Conservation (phyloP, 441 rosid species). For the Syzygium syzygioides region DNA sequence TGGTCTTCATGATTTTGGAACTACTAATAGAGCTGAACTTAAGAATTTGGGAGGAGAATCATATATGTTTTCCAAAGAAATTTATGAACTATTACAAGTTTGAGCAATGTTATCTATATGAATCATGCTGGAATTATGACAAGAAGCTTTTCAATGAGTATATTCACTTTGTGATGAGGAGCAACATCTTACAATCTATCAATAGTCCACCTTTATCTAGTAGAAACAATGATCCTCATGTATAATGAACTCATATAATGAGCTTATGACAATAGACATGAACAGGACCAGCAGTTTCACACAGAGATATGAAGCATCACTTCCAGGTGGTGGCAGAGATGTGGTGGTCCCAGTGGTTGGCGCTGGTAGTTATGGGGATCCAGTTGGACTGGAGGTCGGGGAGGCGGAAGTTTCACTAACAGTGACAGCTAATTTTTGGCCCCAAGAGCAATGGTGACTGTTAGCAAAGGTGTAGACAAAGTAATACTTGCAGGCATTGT, state of each 20-base stretch:
- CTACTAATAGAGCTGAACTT: not conserved
- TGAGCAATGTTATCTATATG: not conserved
- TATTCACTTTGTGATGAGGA: too few species aligned
- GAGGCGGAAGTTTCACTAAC: not conserved
- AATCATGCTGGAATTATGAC: too few species aligned
- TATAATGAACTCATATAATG: not conserved
- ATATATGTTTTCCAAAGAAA: not conserved
- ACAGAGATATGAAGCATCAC: not conserved
- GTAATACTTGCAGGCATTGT: too few species aligned
- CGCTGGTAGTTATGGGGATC: not conserved
- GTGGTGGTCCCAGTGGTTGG: not conserved
- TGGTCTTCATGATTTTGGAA: not conserved
- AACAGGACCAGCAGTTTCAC: not conserved
- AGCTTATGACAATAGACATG: not conserved
- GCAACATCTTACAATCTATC: too few species aligned
- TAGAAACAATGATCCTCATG: not conserved
- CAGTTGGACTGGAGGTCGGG: not conserved
- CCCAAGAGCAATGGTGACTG: too few species aligned
- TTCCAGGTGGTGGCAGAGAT: too few species aligned
- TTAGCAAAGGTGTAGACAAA: too few species aligned
- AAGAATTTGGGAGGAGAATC: not conserved
- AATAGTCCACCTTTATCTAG: too few species aligned
- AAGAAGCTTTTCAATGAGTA: too few species aligned
- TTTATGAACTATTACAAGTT: not conserved
- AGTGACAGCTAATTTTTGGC: not conserved